Evolutionary conservation across 2,329 filamentous ascomycete species (phyloP), one percentile per base, ranked within the genome.

Genomic region (Xylariaceae sp.): DNA sequence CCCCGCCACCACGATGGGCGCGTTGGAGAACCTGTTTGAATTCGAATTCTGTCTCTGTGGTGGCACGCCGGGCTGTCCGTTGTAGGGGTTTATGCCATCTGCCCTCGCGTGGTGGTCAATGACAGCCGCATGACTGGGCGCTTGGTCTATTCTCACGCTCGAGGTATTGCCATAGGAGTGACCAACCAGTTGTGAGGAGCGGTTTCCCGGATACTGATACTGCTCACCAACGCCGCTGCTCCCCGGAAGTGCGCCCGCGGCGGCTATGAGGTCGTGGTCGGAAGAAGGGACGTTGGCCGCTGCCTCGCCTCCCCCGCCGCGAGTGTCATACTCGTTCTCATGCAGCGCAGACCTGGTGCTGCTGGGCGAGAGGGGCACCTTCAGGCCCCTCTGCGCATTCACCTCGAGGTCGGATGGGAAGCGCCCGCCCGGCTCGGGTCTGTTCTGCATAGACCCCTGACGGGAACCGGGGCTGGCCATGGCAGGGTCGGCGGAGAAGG

Each of bases 381-480:
- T 81, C 77, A 87, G 79, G 70, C 83, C 80, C 67, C 85, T 80
- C 57, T 77, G 65, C 42, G 72, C 67, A 60, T 88, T 83, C 59
- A 94, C 75, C 67, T 88, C 79, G 51, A 96, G 69, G 69, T 95
- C 89, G 64, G 85, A 93, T 64, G 90, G 90, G 68, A 98, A 98
- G 61, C 89, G 80, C 70, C 90, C 90, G 80, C 89, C 90, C 79
- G 87, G 80, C 73, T 85, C 78, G 57, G 86, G 84, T 60, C 88
- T 80, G 60, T 74, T 73, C 50, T 74, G 67, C 47, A 63, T 57
- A 34, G 58, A 56, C 38, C 74, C 70, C 51, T 70, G 63, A 44
- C 62, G 68, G 41, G 65, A 63, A 47, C 60, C 64, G 40, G 63
- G 64, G 44, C 58, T 66, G 40, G 51, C 46, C 14, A 69, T 64